Base-by-base conservation (phyloP, 2,329 filamentous ascomycete species). In the Cephalotrichum gorgonifer region DNA sequence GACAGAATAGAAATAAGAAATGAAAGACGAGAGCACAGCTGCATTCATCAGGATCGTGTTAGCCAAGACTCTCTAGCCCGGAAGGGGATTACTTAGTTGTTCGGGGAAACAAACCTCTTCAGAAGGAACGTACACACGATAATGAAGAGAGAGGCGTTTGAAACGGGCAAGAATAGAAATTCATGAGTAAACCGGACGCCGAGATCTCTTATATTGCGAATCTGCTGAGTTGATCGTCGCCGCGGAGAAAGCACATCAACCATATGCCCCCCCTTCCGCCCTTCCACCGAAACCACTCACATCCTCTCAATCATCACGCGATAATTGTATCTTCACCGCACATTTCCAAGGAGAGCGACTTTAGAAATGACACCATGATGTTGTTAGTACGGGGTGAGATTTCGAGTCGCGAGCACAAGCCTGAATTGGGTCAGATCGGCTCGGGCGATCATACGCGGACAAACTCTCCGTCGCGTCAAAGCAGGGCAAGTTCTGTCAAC, bases 401-500 rank as follows among this genome's bases (percentile, higher is more conserved):
- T 25, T 25, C 31, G 39, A 47, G 14, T 44, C 33, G 23, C 45
- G 23, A 12, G 17, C 15, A 14, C 35, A 11, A 20, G 35, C 15
- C 30, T 6, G 20, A 23, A 22, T 6, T 17, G 25, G 41, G 45
- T 47, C 27, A 42, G 45, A 41, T 47, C 45, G 45, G 15, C 33
- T 47, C 33, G 33, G 45, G 3, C 33, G 45, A 47, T 47, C 45
- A 47, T 27, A 47, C 45, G 4, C 23, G 17, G n/a, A 26, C 28
- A 22, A 41, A 39, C 17, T 20, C 12, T 39, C 35, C 20, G n/a
- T 39, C 17, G 35, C 35, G 17, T 39, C 4, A 9, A 20, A 22
- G 35, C 22, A n/a, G 35, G 33, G n/a, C n/a, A n/a, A 20, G 35
- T 22, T 39, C 22, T 39, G 17, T 39, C 35, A 39, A 17, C 22